These are phyloP conservation scores for Meripilus lineatus DNA, from an alignment of 1,284 basidiomycete species.

Conservation along the genomic window DNA sequence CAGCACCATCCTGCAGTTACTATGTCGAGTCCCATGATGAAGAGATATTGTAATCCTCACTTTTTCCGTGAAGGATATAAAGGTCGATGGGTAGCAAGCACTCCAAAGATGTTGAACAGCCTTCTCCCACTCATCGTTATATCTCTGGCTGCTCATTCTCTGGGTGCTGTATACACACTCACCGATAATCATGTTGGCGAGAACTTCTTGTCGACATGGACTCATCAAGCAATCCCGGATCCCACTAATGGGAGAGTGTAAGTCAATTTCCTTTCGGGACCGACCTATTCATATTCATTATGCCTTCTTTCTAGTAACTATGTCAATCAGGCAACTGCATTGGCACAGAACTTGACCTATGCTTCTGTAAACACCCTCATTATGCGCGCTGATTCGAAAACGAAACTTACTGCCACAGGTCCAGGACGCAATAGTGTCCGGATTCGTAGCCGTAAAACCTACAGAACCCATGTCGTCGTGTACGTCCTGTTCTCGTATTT, in stretches of 20 bases:
- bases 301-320: slow-evolving; percentile 27
- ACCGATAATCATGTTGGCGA: slow-evolving; percentile 43
- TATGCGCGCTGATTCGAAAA: slow-evolving; percentile 50
- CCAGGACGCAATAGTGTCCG: slow-evolving; percentile 60
- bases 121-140: no score
- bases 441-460: slow-evolving; percentile 45
- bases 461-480: slow-evolving; percentile 53
- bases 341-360: slow-evolving; percentile 28
- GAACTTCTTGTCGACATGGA: slow-evolving; percentile 46
- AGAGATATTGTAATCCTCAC: no score
- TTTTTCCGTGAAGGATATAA: no score
- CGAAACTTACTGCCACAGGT: slow-evolving; percentile 36
- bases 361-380: slow-evolving; percentile 26
- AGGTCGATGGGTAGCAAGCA: no score
- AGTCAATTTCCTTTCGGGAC: slow-evolving; percentile 16
- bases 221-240: slow-evolving; percentile 47
- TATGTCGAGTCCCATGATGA: no score
- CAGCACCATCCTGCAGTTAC: no score
- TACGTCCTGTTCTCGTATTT: slow-evolving; percentile 27
- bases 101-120: no score
- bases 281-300: neutral
- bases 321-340: slow-evolving; percentile 29
- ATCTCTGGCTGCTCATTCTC: slow-evolving; percentile 17
- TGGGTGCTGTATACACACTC: slow-evolving; percentile 34
- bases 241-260: slow-evolving; percentile 64